A percentile compares a stretch with the other conserved stretches of the same genome.
phyloP scores from a whole-genome alignment of 345 rosid species.

The Noccaea bulbosa region DNA sequence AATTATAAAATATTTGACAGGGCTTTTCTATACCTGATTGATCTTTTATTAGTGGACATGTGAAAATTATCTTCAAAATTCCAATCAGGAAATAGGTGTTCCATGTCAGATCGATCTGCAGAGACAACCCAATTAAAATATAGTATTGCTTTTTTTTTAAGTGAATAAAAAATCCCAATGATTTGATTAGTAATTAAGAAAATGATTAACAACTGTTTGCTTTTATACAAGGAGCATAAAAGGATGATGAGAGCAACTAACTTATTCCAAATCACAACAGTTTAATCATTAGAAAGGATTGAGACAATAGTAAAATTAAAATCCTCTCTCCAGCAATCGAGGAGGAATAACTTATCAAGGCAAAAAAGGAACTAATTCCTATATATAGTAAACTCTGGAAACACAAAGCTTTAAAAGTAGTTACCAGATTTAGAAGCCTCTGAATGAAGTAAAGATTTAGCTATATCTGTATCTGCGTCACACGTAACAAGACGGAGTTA shows the following conservation, averaged over 20 bases:
- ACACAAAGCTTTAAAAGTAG: slow-evolving; percentile 23
- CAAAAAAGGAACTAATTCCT: slow-evolving; percentile 18
- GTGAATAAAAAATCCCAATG: slow-evolving; percentile 12
- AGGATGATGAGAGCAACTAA: slow-evolving; percentile 40
- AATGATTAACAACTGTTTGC: slow-evolving; percentile 17
- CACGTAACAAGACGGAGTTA: slow-evolving; percentile 15
- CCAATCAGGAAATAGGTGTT: slow-evolving; percentile 64
- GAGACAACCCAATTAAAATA: slow-evolving; percentile 21
- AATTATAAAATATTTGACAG: not conserved
- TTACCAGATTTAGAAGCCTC: slow-evolving; percentile 45
- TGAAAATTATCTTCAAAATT: slow-evolving; percentile 59
- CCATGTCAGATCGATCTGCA: slow-evolving; percentile 56
- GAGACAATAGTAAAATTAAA: not conserved
- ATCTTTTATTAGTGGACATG: slow-evolving; percentile 49
- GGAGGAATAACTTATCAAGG: slow-evolving; percentile 25
- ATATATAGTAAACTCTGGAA: slow-evolving; percentile 32
- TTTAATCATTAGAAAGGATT: slow-evolving; percentile 22
- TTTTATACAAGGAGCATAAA: not conserved
- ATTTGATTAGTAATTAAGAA: slow-evolving; percentile 15
- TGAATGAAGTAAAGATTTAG: slow-evolving; percentile 24
- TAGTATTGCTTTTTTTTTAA: slow-evolving; percentile 11
- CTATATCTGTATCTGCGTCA: slow-evolving; percentile 28
- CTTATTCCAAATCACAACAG: slow-evolving; percentile 34
- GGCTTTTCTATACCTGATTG: slow-evolving; percentile 47
- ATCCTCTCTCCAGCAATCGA: slow-evolving; percentile 29